A percentile compares a stretch with the other conserved stretches of the same genome.
These are phyloP conservation scores for Taphrina wiesneri DNA, from an alignment of 1,139 yeast species.

Conservation along the genomic window DNA sequence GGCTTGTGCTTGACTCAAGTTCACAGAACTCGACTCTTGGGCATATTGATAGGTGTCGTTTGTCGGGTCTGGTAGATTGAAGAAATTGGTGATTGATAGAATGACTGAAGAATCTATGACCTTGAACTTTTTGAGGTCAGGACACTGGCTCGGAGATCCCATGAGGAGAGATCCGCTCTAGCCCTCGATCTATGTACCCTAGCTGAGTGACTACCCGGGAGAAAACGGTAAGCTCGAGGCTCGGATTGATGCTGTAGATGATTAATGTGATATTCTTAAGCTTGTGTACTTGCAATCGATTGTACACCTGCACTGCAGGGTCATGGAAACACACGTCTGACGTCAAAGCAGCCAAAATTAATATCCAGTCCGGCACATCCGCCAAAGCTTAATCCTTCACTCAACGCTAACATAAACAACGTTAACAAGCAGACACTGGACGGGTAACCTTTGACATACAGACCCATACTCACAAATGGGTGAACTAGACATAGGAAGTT, in stretches of 20 bases:
- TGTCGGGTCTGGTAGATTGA: constrained; percentile 3
- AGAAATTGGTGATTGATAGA: background rate
- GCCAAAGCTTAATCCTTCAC: background rate
- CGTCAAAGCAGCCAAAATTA: constrained; percentile 4
- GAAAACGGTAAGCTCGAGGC: no score
- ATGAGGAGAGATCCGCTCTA: no score
- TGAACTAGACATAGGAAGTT: no score
- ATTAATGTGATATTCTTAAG: no score
- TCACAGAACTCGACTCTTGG: constrained; percentile 7
- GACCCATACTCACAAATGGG: no score
- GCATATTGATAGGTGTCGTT: constrained; percentile 18
- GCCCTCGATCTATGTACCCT: no score
- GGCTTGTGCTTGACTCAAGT: background rate
- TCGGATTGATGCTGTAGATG: no score
- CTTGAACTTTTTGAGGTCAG: constrained; percentile 34
- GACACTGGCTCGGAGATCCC: background rate
- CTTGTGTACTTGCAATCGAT: no score
- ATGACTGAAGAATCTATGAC: constrained; percentile 2
- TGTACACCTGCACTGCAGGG: background rate
- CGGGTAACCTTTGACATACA: no score
- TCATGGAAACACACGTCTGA: background rate
- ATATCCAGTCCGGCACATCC: background rate
- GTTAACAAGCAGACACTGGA: no score
- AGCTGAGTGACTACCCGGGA: no score
- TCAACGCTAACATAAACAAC: background rate